Evolutionary conservation across 2,329 filamentous ascomycete genomes (phyloP).

Genomic region (Eutypella sp.): DNA sequence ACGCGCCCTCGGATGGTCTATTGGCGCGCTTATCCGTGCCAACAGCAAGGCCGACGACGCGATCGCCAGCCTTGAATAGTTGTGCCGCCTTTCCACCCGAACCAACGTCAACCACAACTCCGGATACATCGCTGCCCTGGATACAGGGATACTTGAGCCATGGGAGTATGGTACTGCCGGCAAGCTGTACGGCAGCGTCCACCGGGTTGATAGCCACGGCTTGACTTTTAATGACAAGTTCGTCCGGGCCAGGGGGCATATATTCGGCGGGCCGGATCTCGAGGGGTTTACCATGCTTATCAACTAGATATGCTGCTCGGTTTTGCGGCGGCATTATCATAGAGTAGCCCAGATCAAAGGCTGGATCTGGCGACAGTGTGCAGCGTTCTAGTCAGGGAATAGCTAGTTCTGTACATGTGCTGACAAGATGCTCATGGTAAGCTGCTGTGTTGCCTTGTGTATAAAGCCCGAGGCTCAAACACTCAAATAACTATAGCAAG

Average conservation of each 20-base stretch:
- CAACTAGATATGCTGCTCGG: conserved; percentile 1
- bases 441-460: too few relatives aligned
- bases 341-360: conserved; percentile 26
- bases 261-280: conserved; percentile 32
- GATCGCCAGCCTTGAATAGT: conserved; percentile 5
- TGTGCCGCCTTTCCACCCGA: not conserved
- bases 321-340: conserved; percentile 27
- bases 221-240: conserved; percentile 34
- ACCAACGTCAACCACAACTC: conserved; percentile 14
- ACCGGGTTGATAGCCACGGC: conserved; percentile 38
- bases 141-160: conserved; percentile 32
- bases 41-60: conserved; percentile 4
- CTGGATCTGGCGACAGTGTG: not conserved
- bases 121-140: conserved; percentile 18
- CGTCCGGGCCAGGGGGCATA: conserved; percentile 25
- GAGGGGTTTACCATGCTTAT: conserved; percentile 16
- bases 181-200: conserved; percentile 35
- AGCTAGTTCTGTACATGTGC: too few relatives aligned
- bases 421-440: too few relatives aligned
- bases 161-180: conserved; percentile 34
- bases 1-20: conserved; percentile 3
- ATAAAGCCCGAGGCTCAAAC: too few relatives aligned
- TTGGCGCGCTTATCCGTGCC: not conserved
- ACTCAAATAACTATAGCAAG: too few relatives aligned
- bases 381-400: too few relatives aligned